Evolutionary conservation across 2,329 filamentous ascomycete genomes (phyloP), one percentile per base, ranked within the genome.

Genomic region (Botryotinia globosa): DNA sequence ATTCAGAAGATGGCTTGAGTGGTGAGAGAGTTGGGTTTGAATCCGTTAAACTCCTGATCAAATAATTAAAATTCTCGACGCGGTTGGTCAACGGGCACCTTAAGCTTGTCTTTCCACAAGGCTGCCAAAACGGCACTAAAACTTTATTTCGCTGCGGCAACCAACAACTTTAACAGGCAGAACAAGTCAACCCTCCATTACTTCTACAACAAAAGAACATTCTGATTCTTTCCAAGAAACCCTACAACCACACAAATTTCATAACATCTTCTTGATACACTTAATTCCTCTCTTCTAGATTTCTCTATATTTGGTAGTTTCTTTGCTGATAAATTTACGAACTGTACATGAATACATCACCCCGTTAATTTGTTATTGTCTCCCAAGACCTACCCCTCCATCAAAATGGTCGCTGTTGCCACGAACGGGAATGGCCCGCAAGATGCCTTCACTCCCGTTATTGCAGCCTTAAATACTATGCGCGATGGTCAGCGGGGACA

Each of bases 381-480:
- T 71, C 51, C 65, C 68, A 65, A 45, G 64, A 74, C 74, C 77
- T 74, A 78, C 78, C 79, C 78, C 74, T 78, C 78, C 77, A 77
- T 74, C 71, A 68, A 71, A 75, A 78, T 79, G 77, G 79, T 77
- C 72, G 71, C 72, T 74, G 79, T 81, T 77, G 76, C 76, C 72
- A 83, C 85, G 80, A 90, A 90, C 82, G 85, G 86, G 79, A 89
- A 87, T 81, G 85, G 86, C 77, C 84, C 86, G 76, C 87, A 89
- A 82, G 89, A 92, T 84, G 88, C 89, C 82, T 97, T 96, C 84
- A 89, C 90, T 83, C 92, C 93, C 80, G 93, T 99, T 78, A 87
- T 98, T 79, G 90, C 92, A 78, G 96, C 95, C 75, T 91, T 98
- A 83, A 89, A 91, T 81, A 96, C 94, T 76, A 97, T 99, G 94